Evolutionary conservation across 768 basidiomycete genomes (phyloP).

Genomic region (Panellus pusillus): DNA sequence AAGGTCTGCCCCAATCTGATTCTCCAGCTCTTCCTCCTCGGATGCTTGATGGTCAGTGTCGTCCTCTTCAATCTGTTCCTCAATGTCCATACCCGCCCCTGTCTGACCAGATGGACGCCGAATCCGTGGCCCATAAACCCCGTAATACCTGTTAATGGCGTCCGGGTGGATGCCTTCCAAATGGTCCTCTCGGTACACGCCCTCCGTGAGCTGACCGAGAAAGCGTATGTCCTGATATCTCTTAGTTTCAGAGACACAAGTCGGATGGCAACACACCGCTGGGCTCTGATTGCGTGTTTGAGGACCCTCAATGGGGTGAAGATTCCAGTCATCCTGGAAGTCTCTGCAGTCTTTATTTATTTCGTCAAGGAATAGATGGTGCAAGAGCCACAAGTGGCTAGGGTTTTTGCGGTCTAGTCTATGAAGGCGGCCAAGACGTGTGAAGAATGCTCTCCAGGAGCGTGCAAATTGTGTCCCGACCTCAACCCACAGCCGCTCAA

Average conservation of each 20-base stretch:
- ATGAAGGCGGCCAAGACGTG: not conserved
- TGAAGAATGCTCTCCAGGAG: not conserved
- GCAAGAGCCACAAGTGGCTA: not conserved
- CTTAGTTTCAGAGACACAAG: not conserved
- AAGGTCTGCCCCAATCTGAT: not conserved
- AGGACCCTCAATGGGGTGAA: conserved; percentile 27
- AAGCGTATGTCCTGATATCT: conserved; percentile 3
- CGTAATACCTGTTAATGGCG: conserved; percentile 10
- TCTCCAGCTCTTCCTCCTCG: conserved; percentile 4
- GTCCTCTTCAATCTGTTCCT: not conserved
- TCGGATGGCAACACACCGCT: not conserved
- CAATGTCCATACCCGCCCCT: not conserved
- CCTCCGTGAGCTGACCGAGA: conserved; percentile 4
- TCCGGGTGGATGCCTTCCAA: not conserved
- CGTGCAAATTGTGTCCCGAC: not conserved
- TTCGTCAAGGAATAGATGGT: conserved; percentile 27
- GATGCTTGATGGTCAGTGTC: not conserved
- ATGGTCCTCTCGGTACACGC: not conserved
- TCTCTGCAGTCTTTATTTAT: conserved; percentile 29
- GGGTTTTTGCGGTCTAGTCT: not conserved
- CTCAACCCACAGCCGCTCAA: not conserved
- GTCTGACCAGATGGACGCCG: not conserved
- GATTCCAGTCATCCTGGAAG: conserved; percentile 33
- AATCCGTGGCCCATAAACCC: not conserved
- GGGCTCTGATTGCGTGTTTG: conserved; percentile 2